Percentiles rank a stretch among this genome's conserved stretches.
These are phyloP conservation scores for Venturiaceae sp. DNA, from an alignment of 2,329 filamentous ascomycete species.

Conservation along the genomic window DNA sequence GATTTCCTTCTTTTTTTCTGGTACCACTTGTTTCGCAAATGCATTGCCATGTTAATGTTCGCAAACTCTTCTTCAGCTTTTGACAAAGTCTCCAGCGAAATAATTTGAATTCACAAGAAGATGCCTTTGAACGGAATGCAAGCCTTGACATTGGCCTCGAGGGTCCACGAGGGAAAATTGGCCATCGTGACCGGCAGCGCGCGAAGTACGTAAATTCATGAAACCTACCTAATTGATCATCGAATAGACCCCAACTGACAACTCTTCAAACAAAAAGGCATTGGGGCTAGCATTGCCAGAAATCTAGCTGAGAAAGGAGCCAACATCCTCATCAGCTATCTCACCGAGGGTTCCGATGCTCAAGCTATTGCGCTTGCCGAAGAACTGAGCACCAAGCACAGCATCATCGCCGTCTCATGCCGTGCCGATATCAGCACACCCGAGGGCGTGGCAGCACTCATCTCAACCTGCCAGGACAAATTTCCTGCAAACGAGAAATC, in stretches of 20 bases:
- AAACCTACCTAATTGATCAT: background rate
- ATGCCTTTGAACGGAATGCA: background rate
- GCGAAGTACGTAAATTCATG: background rate
- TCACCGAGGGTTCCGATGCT: constrained; percentile 48
- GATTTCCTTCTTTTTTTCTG: no score
- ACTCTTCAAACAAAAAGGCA: constrained; percentile 57
- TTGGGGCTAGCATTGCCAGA: constrained; percentile 57
- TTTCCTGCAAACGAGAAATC: constrained; percentile 34
- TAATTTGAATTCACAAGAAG: no score
- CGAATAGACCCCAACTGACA: constrained; percentile 10
- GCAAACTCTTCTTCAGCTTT: no score
- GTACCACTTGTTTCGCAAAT: no score
- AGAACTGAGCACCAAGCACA: constrained; percentile 46
- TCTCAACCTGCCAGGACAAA: constrained; percentile 48
- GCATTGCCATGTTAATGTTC: no score
- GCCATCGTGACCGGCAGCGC: background rate
- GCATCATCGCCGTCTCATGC: constrained; percentile 50
- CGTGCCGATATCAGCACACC: constrained; percentile 66
- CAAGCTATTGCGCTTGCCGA: constrained; percentile 43
- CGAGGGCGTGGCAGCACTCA: constrained; percentile 30
- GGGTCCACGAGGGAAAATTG: background rate
- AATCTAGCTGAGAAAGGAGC: constrained; percentile 64
- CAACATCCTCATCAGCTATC: constrained; percentile 62
- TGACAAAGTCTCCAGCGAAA: no score
- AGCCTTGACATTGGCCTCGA: background rate